phyloP scores from a whole-genome alignment of 495 filamentous ascomycete genomes.

The Parachaetomium inaequale region DNA sequence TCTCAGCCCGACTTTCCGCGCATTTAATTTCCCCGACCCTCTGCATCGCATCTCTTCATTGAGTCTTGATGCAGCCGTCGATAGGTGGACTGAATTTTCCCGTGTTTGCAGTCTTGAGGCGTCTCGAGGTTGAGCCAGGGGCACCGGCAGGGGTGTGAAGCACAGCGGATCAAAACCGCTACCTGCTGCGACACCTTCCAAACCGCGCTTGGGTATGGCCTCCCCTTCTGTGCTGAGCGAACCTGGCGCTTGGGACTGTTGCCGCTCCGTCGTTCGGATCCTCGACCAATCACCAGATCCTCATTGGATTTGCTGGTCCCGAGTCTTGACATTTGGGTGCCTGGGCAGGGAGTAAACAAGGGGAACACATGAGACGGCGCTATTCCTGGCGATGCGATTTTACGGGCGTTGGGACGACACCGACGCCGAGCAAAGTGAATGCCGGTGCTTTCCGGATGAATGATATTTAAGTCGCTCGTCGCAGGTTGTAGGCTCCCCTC shows the following conservation, averaged over 20 bases:
- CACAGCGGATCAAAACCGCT: neutral
- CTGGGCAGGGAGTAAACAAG: neutral
- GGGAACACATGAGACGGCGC: neutral
- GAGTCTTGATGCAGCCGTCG: neutral
- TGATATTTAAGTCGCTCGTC: neutral
- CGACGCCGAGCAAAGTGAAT: too few species aligned
- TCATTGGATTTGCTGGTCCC: neutral
- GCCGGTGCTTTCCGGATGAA: too few species aligned
- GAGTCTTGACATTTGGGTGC: neutral
- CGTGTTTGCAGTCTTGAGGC: neutral
- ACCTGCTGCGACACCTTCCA: conserved; percentile 7
- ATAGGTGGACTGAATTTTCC: neutral
- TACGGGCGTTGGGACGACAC: too few species aligned
- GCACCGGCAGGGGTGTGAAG: conserved; percentile 10
- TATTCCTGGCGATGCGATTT: too few species aligned
- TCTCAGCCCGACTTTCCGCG: too few species aligned
- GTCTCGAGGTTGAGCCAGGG: neutral
- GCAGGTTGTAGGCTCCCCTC: neutral
- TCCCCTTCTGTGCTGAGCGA: neutral
- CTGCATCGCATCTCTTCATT: neutral
- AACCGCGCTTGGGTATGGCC: conserved; percentile 5
- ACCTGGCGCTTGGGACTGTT: neutral
- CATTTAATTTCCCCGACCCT: neutral
- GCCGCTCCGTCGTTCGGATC: neutral
- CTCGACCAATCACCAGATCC: conserved; percentile 2